Conservation (phyloP, 805 yeast genomes). For the Kodamaea fukazawae region DNA sequence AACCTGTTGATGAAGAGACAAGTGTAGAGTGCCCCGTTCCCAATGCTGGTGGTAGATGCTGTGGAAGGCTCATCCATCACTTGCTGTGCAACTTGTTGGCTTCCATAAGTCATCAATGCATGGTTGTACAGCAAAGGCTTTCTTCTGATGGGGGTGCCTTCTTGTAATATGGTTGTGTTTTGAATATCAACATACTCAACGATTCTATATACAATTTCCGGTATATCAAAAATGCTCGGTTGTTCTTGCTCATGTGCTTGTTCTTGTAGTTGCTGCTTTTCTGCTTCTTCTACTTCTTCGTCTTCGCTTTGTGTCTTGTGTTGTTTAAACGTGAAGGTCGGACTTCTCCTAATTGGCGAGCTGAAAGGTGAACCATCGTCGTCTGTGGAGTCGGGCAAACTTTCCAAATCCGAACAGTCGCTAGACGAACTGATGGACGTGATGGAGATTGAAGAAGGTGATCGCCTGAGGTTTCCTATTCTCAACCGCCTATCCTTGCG, state of each 20-base stretch:
- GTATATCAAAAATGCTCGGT: slow-evolving; percentile 60
- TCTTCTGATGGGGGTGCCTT: slow-evolving; percentile 57
- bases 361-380: slow-evolving; percentile 24
- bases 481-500: slow-evolving; percentile 4
- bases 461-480: slow-evolving; percentile 9
- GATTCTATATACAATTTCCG: slow-evolving; percentile 69
- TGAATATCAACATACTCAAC: slow-evolving; percentile 58
- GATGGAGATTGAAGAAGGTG: slow-evolving; percentile 8
- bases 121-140: slow-evolving; percentile 67
- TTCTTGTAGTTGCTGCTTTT: neutral
- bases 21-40: slow-evolving; percentile 40
- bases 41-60: neutral
- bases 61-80: neutral
- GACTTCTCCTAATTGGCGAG: slow-evolving; percentile 14
- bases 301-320: too few species aligned
- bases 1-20: slow-evolving; percentile 68
- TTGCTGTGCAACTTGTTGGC: slow-evolving; percentile 14
- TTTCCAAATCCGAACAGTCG: slow-evolving; percentile 32
- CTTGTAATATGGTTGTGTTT: slow-evolving; percentile 54
- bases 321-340: slow-evolving; percentile 3
- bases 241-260: neutral
- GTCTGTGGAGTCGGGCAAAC: slow-evolving; percentile 37
- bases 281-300: too few species aligned
- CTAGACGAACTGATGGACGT: slow-evolving; percentile 7
- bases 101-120: slow-evolving; percentile 64